Evolutionary conservation across 345 rosid species (phyloP), one percentile per base, ranked within the genome.

Genomic region (Salix udensis): DNA sequence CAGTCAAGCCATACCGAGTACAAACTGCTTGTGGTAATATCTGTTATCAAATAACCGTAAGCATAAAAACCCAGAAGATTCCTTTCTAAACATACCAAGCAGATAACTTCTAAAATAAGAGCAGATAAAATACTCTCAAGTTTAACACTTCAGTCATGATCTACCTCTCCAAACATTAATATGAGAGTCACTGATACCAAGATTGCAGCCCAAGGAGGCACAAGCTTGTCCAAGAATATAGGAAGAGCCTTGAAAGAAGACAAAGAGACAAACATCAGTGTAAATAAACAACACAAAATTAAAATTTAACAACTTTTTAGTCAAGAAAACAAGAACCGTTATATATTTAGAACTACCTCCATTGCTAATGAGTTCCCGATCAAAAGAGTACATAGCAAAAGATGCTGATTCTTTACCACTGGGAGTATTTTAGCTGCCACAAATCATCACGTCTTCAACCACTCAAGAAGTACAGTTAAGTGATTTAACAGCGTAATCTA

Each of bases 381-480:
- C 87, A 94, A 87, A 77, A 94, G 95, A 9, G 98, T 94, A 74
- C 98, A 94, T 9, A 94, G 86, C 76, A 94, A 85, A 74, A 94
- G 94, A 84, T 94, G 98, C 75, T 92, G 98, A 86, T 92, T 94
- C 84, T 92, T 92, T 58, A 94, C 98, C 46, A 94, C 97, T 14
- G 96, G 97, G 70, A 89, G 90, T 81, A 94, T 92, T 76, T 94
- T 94, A 19, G 90, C 98, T 94, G 90, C 73, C 60, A 77, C 5
- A 53, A 62, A 18, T 52, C 23, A 76, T 71, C n/a, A 39, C 31
- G 40, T 48, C 13, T 46, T 19, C 50, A 58, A 6, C 64, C 64
- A 7, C 26, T 58, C 64, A 58, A 7, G 3, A 58, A 58, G 64
- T 58, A 58, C 12, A 44, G 50, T 13, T 11, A 12, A 13, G 0